Conservation (phyloP, 2,329 filamentous ascomycete species). For the Neopestalotiopsis sp. region DNA sequence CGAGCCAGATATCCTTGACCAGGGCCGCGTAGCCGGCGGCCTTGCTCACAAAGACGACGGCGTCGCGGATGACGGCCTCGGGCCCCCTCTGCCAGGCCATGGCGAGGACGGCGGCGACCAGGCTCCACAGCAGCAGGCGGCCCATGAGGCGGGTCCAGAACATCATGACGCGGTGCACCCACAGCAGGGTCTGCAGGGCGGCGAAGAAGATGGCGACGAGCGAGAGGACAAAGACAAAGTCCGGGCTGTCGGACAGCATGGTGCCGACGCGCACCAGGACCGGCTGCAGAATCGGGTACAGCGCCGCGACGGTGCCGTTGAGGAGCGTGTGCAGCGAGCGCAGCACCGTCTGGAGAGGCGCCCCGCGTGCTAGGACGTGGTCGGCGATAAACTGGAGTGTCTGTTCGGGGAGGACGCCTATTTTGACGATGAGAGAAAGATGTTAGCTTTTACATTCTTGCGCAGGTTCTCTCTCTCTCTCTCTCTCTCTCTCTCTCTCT, state of each 20-base stretch:
- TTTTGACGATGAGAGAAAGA: background rate
- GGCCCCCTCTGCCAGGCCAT: constrained; percentile 70
- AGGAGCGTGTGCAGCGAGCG: constrained; percentile 39
- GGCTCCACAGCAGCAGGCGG: constrained; percentile 68
- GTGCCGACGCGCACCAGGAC: constrained; percentile 45
- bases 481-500: too few relatives aligned
- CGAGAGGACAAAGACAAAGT: constrained; percentile 49
- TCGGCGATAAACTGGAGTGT: constrained; percentile 49
- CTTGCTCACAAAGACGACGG: constrained; percentile 48
- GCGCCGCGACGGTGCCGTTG: constrained; percentile 28
- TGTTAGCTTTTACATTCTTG: constrained; percentile 15
- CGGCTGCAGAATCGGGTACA: constrained; percentile 50
- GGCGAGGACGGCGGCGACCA: constrained; percentile 58
- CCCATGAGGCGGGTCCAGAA: constrained; percentile 77
- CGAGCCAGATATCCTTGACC: constrained; percentile 59
- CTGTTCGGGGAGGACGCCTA: constrained; percentile 51
- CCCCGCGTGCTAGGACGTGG: constrained; percentile 52
- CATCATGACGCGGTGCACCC: constrained; percentile 73
- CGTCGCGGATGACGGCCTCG: constrained; percentile 68
- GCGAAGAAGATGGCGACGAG: constrained; percentile 62
- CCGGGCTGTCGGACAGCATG: constrained; percentile 45
- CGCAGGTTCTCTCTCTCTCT: too few relatives aligned
- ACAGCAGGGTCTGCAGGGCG: constrained; percentile 71
- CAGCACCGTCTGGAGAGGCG: constrained; percentile 49
- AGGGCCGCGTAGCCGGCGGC: constrained; percentile 53